Percentiles rank a stretch among this genome's conserved stretches.
These are phyloP conservation scores for Takashimella tepidaria DNA, from an alignment of 1,284 basidiomycete species.

Conservation along the genomic window DNA sequence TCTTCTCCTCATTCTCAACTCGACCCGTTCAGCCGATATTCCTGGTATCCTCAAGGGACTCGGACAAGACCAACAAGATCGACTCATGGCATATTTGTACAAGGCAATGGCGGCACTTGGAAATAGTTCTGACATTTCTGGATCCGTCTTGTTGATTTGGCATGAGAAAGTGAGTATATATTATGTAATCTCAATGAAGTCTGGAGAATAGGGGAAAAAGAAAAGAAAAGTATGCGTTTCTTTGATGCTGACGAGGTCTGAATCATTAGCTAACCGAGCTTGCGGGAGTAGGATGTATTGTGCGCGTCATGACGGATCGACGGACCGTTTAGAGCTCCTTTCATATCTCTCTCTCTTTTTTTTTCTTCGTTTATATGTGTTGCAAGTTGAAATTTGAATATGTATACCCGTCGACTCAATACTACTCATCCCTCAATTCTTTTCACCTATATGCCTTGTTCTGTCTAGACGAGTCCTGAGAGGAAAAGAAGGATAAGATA, in stretches of 20 bases:
- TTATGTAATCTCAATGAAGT: conserved; percentile 4
- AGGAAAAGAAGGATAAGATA: no score
- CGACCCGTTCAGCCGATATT: conserved; percentile 88
- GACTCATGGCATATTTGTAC: conserved; percentile 97
- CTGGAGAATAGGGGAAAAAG: no score
- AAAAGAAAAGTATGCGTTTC: background rate
- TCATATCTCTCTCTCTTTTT: background rate
- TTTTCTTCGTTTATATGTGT: background rate
- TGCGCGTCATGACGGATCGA: conserved; percentile 94
- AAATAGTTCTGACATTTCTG: conserved; percentile 79
- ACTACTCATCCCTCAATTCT: no score
- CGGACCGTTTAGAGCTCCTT: conserved; percentile 58
- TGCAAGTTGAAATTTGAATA: no score
- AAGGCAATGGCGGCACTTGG: conserved; percentile 56
- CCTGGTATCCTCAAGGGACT: conserved; percentile 68
- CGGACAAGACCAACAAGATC: conserved; percentile 76
- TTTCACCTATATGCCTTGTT: no score
- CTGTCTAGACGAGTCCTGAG: no score
- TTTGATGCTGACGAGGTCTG: background rate
- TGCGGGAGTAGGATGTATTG: conserved; percentile 93
- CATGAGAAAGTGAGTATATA: conserved; percentile 75
- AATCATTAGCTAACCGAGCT: conserved; percentile 76
- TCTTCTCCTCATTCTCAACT: conserved; percentile 89
- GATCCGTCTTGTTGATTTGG: conserved; percentile 87
- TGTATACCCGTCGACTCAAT: no score